Evolutionary conservation across 2,329 filamentous ascomycete species (phyloP).

Genomic region (Cordyceps fumosorosea): DNA sequence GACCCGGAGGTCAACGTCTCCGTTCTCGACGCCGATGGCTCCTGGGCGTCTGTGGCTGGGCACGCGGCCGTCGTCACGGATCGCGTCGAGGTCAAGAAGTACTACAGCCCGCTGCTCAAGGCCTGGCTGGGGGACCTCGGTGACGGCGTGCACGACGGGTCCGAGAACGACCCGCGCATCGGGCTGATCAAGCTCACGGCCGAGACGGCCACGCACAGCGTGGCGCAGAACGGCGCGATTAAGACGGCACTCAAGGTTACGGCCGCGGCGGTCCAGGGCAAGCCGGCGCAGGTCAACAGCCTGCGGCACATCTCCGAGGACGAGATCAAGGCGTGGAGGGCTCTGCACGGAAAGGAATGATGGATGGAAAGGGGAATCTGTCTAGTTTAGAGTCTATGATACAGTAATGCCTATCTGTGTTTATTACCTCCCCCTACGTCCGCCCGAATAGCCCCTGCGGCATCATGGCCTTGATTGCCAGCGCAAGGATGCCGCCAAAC

Average conservation of each 20-base stretch:
- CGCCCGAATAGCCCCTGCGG: constrained; percentile 17
- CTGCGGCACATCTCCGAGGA: constrained; percentile 63
- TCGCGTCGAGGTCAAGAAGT: constrained; percentile 60
- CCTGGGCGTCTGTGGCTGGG: constrained; percentile 86
- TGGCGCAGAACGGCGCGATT: constrained; percentile 56
- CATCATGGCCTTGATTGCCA: constrained; percentile 16
- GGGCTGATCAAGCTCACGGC: constrained; percentile 73
- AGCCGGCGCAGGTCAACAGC: constrained; percentile 66
- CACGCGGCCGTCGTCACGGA: constrained; percentile 63
- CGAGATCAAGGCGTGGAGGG: constrained; percentile 58
- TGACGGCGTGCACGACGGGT: constrained; percentile 77
- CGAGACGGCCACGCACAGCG: constrained; percentile 64
- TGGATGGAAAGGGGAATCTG: not conserved
- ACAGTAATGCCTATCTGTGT: not conserved
- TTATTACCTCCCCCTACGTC: constrained; percentile 4
- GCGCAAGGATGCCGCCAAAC: constrained; percentile 13
- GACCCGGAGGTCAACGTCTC: constrained; percentile 48
- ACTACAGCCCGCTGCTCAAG: constrained; percentile 68
- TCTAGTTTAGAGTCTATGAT: not conserved
- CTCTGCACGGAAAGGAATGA: not conserved
- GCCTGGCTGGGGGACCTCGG: constrained; percentile 83
- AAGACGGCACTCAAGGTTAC: constrained; percentile 63
- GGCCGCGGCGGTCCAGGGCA: constrained; percentile 67
- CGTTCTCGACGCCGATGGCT: constrained; percentile 68
- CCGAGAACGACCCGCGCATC: constrained; percentile 74